These are phyloP conservation scores for Filosporella fistucella DNA, from an alignment of 495 filamentous ascomycete genomes.

Conservation along the genomic window DNA sequence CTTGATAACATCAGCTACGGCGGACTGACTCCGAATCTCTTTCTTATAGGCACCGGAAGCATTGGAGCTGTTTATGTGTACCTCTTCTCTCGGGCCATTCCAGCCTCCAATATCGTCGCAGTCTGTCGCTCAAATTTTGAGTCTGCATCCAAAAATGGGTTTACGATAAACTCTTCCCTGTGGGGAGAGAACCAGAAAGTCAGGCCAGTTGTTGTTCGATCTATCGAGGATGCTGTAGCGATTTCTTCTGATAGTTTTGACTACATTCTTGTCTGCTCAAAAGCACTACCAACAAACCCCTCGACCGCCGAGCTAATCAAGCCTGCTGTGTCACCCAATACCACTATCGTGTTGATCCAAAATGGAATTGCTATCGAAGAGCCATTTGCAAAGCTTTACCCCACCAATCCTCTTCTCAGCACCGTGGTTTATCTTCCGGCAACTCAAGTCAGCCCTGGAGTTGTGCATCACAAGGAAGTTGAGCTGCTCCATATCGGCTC, in stretches of 20 bases:
- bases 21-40: no score
- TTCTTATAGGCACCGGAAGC: conserved; percentile 47
- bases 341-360: conserved; percentile 47
- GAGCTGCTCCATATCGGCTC: conserved; percentile 43
- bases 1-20: no score
- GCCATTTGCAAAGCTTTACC: conserved; percentile 37
- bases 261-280: conserved; percentile 47
- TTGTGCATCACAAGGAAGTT: conserved; percentile 27
- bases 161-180: conserved; percentile 41
- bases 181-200: conserved; percentile 35
- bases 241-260: conserved; percentile 32
- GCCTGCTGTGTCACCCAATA: conserved; percentile 35
- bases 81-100: conserved; percentile 33
- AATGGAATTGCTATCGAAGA: conserved; percentile 54
- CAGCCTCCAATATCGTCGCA: conserved; percentile 37
- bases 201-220: conserved; percentile 35
- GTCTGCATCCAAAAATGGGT: conserved; percentile 39
- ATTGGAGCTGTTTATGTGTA: conserved; percentile 47
- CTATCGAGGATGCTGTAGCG: conserved; percentile 29
- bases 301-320: conserved; percentile 32
- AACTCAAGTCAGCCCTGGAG: conserved; percentile 34
- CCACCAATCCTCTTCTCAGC: conserved; percentile 39
- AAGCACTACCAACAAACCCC: conserved; percentile 32
- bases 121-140: conserved; percentile 55
- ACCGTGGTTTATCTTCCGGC: conserved; percentile 44